Evolutionary conservation across 768 basidiomycete genomes (phyloP).

Genomic region (Termitomyces sp.): DNA sequence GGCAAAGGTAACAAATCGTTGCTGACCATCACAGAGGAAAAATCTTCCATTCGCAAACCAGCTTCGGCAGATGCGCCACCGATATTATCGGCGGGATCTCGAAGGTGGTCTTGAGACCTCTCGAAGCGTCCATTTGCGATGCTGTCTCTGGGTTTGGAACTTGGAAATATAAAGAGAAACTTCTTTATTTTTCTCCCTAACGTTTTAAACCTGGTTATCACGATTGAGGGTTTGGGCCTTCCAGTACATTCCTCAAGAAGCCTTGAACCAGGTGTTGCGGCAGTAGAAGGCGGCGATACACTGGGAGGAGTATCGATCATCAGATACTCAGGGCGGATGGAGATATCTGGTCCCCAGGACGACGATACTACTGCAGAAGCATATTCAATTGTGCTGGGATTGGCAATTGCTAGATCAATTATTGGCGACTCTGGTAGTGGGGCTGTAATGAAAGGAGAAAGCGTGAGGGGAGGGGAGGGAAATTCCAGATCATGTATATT

Average conservation of each 20-base stretch:
- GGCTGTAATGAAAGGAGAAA: conserved; percentile 16
- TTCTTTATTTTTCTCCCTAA: conserved; percentile 24
- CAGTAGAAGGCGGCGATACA: neutral
- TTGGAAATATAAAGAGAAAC: conserved; percentile 14
- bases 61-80: neutral
- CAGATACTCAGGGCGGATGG: conserved; percentile 8
- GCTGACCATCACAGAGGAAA: neutral
- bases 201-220: conserved; percentile 21
- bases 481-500: conserved; percentile 8
- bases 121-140: neutral
- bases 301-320: neutral
- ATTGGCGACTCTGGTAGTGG: conserved; percentile 6
- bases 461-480: conserved; percentile 14
- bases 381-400: conserved; percentile 26
- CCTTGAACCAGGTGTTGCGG: neutral
- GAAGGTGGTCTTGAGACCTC: neutral
- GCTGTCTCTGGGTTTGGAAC: neutral
- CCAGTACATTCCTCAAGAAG: neutral
- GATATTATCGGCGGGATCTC: neutral
- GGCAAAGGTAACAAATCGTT: conserved; percentile 14
- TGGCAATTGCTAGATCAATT: conserved; percentile 1
- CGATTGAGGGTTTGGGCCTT: neutral
- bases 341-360: conserved; percentile 21
- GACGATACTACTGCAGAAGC: conserved; percentile 29
- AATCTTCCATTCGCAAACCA: neutral